Conservation (phyloP, 176 grass and related monocot species). For the Carex cristatella region DNA sequence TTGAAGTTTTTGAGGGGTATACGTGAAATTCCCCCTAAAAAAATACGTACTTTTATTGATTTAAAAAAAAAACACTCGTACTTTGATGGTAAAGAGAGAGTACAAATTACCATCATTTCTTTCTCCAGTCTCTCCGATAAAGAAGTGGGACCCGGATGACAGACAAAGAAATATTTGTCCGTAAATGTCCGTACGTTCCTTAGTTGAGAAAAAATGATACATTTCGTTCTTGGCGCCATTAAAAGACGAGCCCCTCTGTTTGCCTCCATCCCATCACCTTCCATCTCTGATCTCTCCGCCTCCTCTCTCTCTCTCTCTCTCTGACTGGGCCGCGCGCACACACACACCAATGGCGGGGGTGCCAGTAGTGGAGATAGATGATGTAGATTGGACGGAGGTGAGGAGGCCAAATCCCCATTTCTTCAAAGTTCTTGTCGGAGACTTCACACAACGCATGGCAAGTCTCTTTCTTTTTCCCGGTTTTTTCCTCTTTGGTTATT, state of each 20-base stretch:
- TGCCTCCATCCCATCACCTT: neutral
- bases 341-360: neutral
- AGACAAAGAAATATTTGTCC: neutral
- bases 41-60: too few species aligned
- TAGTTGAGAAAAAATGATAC: neutral
- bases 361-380: slow-evolving; percentile 15
- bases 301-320: neutral
- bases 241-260: slow-evolving; percentile 14
- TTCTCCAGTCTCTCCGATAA: neutral
- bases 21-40: too few species aligned
- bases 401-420: slow-evolving; percentile 64
- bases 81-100: too few species aligned
- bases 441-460: slow-evolving; percentile 67
- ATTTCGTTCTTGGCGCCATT: neutral
- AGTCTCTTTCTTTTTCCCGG: slow-evolving; percentile 3
- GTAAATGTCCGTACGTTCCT: neutral
- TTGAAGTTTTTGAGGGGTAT: too few species aligned
- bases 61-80: too few species aligned
- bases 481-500: slow-evolving; percentile 7
- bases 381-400: slow-evolving; percentile 18
- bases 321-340: neutral
- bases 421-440: slow-evolving; percentile 92
- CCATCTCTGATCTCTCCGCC: slow-evolving; percentile 5
- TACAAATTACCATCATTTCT: too few species aligned
- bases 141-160: neutral